Percentiles rank a stretch among this genome's conserved stretches.
Evolutionary conservation across 257 asterid species (phyloP).

Genomic region (Paulownia fortunei): DNA sequence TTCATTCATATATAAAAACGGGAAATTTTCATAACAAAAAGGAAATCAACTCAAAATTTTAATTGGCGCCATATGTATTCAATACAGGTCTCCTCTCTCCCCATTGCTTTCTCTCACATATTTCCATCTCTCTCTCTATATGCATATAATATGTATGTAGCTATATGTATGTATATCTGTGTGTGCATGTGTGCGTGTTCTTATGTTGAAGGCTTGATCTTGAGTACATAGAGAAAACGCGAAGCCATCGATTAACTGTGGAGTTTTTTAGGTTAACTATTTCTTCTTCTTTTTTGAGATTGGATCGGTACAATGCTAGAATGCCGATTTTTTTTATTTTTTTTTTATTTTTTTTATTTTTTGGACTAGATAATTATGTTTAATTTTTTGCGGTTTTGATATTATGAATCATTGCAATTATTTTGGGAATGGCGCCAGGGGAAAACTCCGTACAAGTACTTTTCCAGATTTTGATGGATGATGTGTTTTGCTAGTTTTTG

Average conservation of each 20-base stretch:
- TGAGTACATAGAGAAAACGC: not conserved
- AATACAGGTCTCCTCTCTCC: not conserved
- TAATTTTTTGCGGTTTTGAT: not conserved
- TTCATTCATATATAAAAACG: not conserved
- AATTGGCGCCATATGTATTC: slow-evolving; percentile 29
- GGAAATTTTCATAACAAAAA: not conserved
- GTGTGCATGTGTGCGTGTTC: not conserved
- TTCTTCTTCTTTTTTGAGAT: not conserved
- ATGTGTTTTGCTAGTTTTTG: slow-evolving; percentile 4
- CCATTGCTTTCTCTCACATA: not conserved
- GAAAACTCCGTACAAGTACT: not conserved
- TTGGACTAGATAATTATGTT: not conserved
- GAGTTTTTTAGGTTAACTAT: not conserved
- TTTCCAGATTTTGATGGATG: not conserved
- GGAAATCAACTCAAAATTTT: not conserved
- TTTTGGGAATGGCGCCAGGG: not conserved
- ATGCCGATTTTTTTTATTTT: too few species aligned
- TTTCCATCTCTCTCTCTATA: not conserved
- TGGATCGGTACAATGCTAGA: not conserved
- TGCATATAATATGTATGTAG: too few species aligned
- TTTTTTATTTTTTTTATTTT: not conserved
- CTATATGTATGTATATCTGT: not conserved
- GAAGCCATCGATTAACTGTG: not conserved
- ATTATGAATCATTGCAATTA: not conserved
- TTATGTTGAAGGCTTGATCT: not conserved